A percentile compares a stretch with the other conserved stretches of the same genome.
Conservation (phyloP, 108 stramenopile genomes). For the Nitzschia palea region DNA sequence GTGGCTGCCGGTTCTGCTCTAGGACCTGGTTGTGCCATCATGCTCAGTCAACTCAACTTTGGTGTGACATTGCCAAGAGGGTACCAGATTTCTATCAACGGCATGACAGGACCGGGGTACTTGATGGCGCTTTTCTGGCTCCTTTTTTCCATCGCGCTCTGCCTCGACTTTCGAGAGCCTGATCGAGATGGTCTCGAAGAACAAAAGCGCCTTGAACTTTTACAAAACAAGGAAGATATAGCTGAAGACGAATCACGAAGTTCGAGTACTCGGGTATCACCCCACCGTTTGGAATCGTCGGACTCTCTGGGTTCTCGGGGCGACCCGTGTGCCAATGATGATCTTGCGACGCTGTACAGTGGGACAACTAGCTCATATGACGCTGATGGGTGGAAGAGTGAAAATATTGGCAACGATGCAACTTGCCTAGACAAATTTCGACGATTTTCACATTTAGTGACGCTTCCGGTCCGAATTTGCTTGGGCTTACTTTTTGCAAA, state of each 20-base stretch:
- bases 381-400: not conserved
- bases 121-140: slow-evolving; percentile 82
- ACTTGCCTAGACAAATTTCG: slow-evolving; percentile 7
- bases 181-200: slow-evolving; percentile 62
- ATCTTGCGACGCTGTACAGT: slow-evolving; percentile 29
- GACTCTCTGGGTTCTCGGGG: not conserved
- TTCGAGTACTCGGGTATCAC: not conserved
- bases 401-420: not conserved
- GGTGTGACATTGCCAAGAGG: slow-evolving; percentile 39
- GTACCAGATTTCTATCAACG: slow-evolving; percentile 52
- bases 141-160: slow-evolving; percentile 42
- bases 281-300: not conserved
- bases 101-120: slow-evolving; percentile 80
- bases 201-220: slow-evolving; percentile 44
- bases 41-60: slow-evolving; percentile 57
- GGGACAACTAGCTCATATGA: not conserved
- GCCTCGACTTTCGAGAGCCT: slow-evolving; percentile 54
- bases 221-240: not conserved
- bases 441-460: slow-evolving; percentile 37
- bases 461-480: slow-evolving; percentile 58
- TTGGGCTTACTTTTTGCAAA: slow-evolving; percentile 77
- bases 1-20: slow-evolving; percentile 81
- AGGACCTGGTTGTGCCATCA: slow-evolving; percentile 79
- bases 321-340: not conserved
- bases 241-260: not conserved